Evolutionary conservation across 768 basidiomycete species (phyloP).

Genomic region (Tulasnella calospora): DNA sequence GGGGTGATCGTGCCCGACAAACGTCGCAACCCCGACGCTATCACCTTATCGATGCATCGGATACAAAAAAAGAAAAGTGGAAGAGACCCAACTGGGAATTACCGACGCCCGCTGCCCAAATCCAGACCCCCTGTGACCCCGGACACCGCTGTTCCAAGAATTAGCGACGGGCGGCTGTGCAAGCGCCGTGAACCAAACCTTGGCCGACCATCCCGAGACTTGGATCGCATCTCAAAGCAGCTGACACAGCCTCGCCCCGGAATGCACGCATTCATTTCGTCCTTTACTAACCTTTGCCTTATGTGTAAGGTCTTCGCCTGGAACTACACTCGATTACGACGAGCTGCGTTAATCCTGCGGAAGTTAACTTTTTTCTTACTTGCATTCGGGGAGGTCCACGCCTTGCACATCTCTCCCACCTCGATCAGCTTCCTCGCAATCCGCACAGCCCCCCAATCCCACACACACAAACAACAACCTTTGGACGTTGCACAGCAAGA

Average conservation of each 20-base stretch:
- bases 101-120: constrained; percentile 5
- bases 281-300: not conserved
- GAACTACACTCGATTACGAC: not conserved
- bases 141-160: not conserved
- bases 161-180: not conserved
- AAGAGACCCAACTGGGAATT: not conserved
- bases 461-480: not conserved
- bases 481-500: constrained; percentile 6
- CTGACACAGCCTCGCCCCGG: not conserved
- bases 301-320: not conserved
- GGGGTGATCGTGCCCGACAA: not conserved
- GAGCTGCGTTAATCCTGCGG: not conserved
- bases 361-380: not conserved
- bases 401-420: not conserved
- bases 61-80: not conserved
- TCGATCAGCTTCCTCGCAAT: not conserved
- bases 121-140: not conserved
- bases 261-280: not conserved
- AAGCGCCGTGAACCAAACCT: constrained; percentile 4
- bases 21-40: not conserved
- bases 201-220: constrained; percentile 6
- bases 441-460: not conserved
- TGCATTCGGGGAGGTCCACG: not conserved
- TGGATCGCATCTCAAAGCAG: not conserved
- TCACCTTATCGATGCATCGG: not conserved